Evolutionary conservation across 1,139 yeast genomes (phyloP).

Genomic region (Saccharomycopsis hybrid): DNA sequence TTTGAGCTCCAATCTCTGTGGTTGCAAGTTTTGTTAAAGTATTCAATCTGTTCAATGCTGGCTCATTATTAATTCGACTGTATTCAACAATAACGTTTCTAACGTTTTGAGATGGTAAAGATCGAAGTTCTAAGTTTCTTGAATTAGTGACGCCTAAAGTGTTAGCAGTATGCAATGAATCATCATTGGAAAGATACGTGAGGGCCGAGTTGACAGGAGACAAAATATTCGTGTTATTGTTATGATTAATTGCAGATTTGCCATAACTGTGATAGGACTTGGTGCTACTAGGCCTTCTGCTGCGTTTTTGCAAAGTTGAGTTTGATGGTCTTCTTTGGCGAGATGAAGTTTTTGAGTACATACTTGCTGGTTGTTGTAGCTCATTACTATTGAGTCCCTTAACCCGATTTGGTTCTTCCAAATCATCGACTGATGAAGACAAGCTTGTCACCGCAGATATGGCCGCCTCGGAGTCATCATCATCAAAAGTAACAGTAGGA

Average conservation of each 20-base stretch:
- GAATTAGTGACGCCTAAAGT: conserved; percentile 25
- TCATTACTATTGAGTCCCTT: background rate
- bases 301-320: background rate
- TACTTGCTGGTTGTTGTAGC: background rate
- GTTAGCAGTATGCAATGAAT: conserved; percentile 16
- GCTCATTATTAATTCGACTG: conserved; percentile 38
- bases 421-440: background rate
- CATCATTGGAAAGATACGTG: conserved; percentile 15
- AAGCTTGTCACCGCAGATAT: background rate
- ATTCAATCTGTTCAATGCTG: conserved; percentile 5
- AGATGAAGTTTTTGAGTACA: background rate
- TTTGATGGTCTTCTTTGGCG: background rate
- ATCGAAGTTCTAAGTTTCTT: conserved; percentile 36
- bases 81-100: conserved; percentile 56
- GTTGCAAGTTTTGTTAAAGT: conserved; percentile 22
- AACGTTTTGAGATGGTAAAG: conserved; percentile 45
- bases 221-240: background rate
- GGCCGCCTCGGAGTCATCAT: background rate
- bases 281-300: background rate
- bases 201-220: background rate
- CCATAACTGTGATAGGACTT: too few relatives aligned
- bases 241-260: background rate
- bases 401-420: background rate
- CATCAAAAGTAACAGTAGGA: background rate
- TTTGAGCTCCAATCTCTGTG: conserved; percentile 23